Evolutionary conservation across 768 basidiomycete species (phyloP), one percentile per base, ranked within the genome.

Genomic region (Cystoderma amianthinum): DNA sequence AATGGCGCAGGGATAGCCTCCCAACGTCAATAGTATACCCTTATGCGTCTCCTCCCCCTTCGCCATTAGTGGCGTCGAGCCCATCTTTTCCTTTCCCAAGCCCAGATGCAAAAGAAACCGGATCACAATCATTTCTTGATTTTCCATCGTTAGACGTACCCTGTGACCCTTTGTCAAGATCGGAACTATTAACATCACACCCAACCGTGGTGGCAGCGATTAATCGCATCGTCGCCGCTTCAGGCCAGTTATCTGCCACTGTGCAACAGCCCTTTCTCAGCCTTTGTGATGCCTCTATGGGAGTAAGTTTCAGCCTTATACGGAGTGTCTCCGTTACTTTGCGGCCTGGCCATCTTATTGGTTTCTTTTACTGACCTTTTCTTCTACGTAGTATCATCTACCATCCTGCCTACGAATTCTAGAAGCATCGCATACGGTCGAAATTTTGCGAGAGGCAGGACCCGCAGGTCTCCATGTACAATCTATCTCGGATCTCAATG

Each of bases 311-410:
- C n/a, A 38, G 12, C 2, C 21, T n/a, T 3, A 11, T 36, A 13
- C 35, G 17, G 17, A 3, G 17, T 36, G 11, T 36, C 35, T 3
- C 15, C 17, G 11, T 36, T 2, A 3, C 35, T 36, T 36, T 36
- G 3, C 11, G 12, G 28, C 28, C 20, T 18, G 11, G 11, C 11
- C 11, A 13, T 36, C 11, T 12, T 36, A 12, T 36, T 36, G 17
- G 35, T 10, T 3, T 36, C 12, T 7, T 36, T 19, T 11, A 36
- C 17, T 9, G 6, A 36, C 11, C n/a, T n/a, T n/a, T n/a, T n/a
- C n/a, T n/a, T n/a, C n/a, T n/a, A n/a, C n/a, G n/a, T 43, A 86
- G 82, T 86, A 85, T 50, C 81, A 85, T 52, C 65, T 88, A 13
- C 82, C 86, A 0, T 76, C 82, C 3, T 86, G 83, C 52, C 65